Percentiles rank a stretch among this genome's conserved stretches.
These are phyloP conservation scores for Ascodesmis nigricans DNA, from an alignment of 495 filamentous ascomycete species.

Conservation along the genomic window DNA sequence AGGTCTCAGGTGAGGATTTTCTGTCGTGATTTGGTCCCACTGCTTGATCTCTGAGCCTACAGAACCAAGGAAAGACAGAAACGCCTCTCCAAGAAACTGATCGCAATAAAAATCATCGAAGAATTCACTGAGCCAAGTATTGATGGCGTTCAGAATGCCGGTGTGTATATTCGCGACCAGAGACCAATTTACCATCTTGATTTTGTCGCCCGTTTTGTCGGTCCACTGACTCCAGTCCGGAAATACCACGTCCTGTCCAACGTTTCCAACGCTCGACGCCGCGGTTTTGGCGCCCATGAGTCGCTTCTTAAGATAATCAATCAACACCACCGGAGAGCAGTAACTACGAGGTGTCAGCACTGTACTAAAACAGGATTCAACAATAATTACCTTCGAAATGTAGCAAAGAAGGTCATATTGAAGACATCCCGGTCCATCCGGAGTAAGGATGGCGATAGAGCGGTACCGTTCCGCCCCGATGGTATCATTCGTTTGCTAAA, in stretches of 20 bases:
- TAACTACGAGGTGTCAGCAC: constrained; percentile 15
- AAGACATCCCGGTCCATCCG: constrained; percentile 24
- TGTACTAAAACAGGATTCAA: not conserved
- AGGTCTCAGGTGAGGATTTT: constrained; percentile 12
- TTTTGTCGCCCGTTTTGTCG: constrained; percentile 18
- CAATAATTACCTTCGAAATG: constrained; percentile 19
- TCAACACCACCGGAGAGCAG: constrained; percentile 21
- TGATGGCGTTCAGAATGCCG: constrained; percentile 21
- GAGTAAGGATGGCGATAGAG: constrained; percentile 13
- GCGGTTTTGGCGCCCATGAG: constrained; percentile 22
- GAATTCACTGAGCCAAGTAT: constrained; percentile 22
- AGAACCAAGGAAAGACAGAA: constrained; percentile 20
- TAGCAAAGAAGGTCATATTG: constrained; percentile 23
- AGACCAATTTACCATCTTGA: constrained; percentile 20
- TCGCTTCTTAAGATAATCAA: constrained; percentile 23
- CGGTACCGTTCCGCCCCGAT: constrained; percentile 8
- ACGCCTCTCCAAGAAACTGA: constrained; percentile 18
- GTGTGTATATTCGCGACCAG: constrained; percentile 22
- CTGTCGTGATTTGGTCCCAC: constrained; percentile 13
- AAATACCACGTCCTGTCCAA: constrained; percentile 23
- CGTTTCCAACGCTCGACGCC: constrained; percentile 18
- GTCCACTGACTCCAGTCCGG: constrained; percentile 25
- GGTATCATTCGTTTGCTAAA: constrained; percentile 23
- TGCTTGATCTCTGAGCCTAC: constrained; percentile 16
- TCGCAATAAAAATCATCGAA: constrained; percentile 23